Evolutionary conservation across 768 basidiomycete species (phyloP).

Genomic region (Boletus insuetus): DNA sequence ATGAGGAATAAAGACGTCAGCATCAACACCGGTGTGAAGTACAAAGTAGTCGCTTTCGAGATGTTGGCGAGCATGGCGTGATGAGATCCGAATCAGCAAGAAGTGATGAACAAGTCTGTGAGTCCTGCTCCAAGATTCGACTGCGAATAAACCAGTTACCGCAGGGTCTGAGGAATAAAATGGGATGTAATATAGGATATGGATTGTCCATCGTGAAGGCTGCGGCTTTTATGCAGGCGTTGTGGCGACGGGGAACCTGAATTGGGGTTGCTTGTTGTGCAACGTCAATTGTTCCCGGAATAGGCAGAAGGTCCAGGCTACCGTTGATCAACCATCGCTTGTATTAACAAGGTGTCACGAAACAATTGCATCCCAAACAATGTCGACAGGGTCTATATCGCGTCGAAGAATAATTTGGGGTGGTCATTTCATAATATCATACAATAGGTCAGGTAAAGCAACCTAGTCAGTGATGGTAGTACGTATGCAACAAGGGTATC

Average conservation of each 20-base stretch:
- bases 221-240: conserved; percentile 15
- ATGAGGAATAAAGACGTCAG: conserved; percentile 65
- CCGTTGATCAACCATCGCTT: neutral
- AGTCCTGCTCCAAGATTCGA: conserved; percentile 21
- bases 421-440: conserved; percentile 18
- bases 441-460: conserved; percentile 27
- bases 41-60: conserved; percentile 65
- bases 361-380: conserved; percentile 3
- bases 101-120: conserved; percentile 2
- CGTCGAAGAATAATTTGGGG: neutral
- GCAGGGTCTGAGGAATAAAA: conserved; percentile 5
- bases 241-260: neutral
- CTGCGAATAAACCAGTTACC: conserved; percentile 25
- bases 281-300: conserved; percentile 16
- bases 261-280: conserved; percentile 13
- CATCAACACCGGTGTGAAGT: conserved; percentile 63
- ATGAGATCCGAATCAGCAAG: neutral
- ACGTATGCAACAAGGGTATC: conserved; percentile 39
- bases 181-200: neutral
- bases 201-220: neutral
- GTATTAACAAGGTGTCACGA: conserved; percentile 2
- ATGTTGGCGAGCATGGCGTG: conserved; percentile 63
- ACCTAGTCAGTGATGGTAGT: conserved; percentile 30
- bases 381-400: neutral
- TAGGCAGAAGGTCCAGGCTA: neutral